phyloP scores from a whole-genome alignment of 331 rosid genomes.

The Ulmus americana region DNA sequence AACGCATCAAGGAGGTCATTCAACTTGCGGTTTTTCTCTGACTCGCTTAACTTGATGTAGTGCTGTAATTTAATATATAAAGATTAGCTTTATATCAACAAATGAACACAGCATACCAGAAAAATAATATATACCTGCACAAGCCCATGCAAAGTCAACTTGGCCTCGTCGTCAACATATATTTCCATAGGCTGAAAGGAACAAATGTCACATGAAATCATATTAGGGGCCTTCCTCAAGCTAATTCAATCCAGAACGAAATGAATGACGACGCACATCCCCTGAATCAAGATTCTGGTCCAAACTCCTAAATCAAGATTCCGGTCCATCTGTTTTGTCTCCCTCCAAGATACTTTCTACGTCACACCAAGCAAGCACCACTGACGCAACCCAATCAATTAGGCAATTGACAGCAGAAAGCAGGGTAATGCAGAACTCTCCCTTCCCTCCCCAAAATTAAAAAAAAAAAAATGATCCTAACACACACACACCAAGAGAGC shows the following conservation, averaged over 20 bases:
- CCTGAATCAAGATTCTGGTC: slow-evolving; percentile 56
- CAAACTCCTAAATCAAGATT: slow-evolving; percentile 55
- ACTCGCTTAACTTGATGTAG: slow-evolving; percentile 96
- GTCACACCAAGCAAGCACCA: slow-evolving; percentile 44
- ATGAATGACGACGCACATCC: slow-evolving; percentile 79
- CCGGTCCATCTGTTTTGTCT: slow-evolving; percentile 61
- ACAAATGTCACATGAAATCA: slow-evolving; percentile 85
- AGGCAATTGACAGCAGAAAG: slow-evolving; percentile 33
- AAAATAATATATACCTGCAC: slow-evolving; percentile 59
- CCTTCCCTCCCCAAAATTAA: slow-evolving; percentile 4
- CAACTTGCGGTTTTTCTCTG: slow-evolving; percentile 89
- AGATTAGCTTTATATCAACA: slow-evolving; percentile 10
- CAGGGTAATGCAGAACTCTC: slow-evolving; percentile 14
- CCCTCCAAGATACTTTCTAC: slow-evolving; percentile 48
- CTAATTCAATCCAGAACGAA: slow-evolving; percentile 85
- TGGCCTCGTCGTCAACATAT: slow-evolving; percentile 97
- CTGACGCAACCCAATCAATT: slow-evolving; percentile 35
- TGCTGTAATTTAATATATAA: slow-evolving; percentile 46
- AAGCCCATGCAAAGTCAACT: slow-evolving; percentile 94
- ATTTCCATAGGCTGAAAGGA: slow-evolving; percentile 99
- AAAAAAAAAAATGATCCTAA: too few species aligned
- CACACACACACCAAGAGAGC: slow-evolving; percentile 35
- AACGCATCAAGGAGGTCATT: slow-evolving; percentile 96
- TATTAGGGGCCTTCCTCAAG: slow-evolving; percentile 83
- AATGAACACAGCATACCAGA: not conserved